These are phyloP conservation scores for Rhododendron simsii DNA, from an alignment of 148 eudicot species.

Conservation along the genomic window DNA sequence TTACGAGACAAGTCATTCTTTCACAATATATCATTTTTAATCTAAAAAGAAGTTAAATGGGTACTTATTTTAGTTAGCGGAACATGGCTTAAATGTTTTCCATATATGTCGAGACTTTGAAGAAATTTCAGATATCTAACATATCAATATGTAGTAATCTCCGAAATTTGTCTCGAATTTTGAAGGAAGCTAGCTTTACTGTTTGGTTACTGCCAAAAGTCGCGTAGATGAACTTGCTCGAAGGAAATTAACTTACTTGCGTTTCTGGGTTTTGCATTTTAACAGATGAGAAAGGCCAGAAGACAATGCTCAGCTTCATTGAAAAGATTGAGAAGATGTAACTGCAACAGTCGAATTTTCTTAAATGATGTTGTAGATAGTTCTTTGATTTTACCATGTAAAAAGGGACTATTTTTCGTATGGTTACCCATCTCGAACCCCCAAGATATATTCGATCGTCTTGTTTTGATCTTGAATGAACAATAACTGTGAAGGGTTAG, in stretches of 20 bases:
- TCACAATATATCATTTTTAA: no score
- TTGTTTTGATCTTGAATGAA: background rate
- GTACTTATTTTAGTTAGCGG: no score
- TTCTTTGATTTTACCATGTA: background rate
- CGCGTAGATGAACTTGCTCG: background rate
- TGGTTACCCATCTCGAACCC: background rate
- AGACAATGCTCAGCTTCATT: slow-evolving; percentile 15
- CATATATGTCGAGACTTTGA: no score
- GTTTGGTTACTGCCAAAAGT: background rate
- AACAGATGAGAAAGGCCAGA: slow-evolving; percentile 15
- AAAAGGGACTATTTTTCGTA: background rate
- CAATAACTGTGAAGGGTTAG: background rate
- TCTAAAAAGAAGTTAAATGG: no score
- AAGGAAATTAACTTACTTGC: background rate
- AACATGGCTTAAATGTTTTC: no score
- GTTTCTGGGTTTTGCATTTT: background rate
- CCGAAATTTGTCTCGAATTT: background rate
- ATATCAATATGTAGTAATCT: no score
- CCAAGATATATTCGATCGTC: background rate
- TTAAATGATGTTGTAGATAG: background rate
- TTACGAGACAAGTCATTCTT: no score
- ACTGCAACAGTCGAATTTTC: background rate
- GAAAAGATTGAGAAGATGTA: slow-evolving; percentile 7
- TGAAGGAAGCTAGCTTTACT: background rate
- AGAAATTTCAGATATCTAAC: no score